Percentiles rank a stretch among this genome's conserved stretches.
phyloP scores from a whole-genome alignment of 2,329 filamentous ascomycete genomes.

The Colletotrichum navitas region DNA sequence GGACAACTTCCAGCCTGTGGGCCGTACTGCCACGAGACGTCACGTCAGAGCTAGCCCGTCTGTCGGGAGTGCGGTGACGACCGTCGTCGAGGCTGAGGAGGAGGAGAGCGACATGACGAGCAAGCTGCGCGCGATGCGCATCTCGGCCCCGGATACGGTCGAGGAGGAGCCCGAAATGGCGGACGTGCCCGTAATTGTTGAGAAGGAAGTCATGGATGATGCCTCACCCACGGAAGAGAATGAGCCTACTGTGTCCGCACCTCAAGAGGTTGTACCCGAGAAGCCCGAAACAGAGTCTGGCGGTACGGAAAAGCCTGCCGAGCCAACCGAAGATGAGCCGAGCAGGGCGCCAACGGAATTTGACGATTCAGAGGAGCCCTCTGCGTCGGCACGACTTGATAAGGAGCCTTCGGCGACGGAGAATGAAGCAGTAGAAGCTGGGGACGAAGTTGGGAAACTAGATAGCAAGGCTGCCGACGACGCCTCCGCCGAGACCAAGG shows the following conservation, averaged over 20 bases:
- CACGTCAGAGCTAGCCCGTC: slow-evolving; percentile 86
- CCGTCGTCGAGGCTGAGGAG: slow-evolving; percentile 86
- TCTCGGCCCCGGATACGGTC: slow-evolving; percentile 68
- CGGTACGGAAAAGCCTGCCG: not conserved
- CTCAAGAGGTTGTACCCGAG: slow-evolving; percentile 30
- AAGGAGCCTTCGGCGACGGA: not conserved
- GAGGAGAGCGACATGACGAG: slow-evolving; percentile 69
- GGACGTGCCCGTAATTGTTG: slow-evolving; percentile 58
- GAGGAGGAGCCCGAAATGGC: slow-evolving; percentile 62
- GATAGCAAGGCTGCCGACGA: slow-evolving; percentile 34
- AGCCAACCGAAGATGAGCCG: slow-evolving; percentile 5
- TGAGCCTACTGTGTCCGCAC: slow-evolving; percentile 44
- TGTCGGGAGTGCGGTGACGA: slow-evolving; percentile 81
- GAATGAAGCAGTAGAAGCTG: not conserved
- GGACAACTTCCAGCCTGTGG: slow-evolving; percentile 65
- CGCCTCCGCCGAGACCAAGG: slow-evolving; percentile 44
- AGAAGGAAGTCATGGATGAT: slow-evolving; percentile 49
- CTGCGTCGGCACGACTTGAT: slow-evolving; percentile 32
- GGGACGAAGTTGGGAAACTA: slow-evolving; percentile 17
- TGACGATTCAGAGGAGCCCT: slow-evolving; percentile 27
- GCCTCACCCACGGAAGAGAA: slow-evolving; percentile 43
- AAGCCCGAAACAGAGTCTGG: slow-evolving; percentile 7
- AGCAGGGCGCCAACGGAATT: slow-evolving; percentile 17
- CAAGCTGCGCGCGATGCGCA: slow-evolving; percentile 61
- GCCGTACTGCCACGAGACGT: slow-evolving; percentile 80